Conservation (phyloP, 371 early-diverging fungal genomes). For the Rhizopus sp. region DNA sequence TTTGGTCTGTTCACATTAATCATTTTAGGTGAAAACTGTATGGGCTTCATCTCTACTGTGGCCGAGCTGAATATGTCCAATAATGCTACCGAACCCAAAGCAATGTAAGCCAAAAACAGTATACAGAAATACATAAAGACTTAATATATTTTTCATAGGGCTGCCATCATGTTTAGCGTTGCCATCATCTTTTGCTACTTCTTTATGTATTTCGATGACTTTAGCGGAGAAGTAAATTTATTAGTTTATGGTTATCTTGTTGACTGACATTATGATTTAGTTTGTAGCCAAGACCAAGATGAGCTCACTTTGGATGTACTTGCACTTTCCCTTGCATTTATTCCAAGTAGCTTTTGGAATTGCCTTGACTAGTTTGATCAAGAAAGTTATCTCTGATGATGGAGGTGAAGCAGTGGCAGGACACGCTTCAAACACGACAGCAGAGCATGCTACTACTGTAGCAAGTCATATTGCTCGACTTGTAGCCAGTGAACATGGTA, state of each 20-base stretch:
- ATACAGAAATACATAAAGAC: background rate
- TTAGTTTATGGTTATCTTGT: background rate
- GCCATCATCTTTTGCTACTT: slow-evolving; percentile 52
- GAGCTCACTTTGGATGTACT: slow-evolving; percentile 61
- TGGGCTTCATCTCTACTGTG: slow-evolving; percentile 51
- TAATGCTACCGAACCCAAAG: slow-evolving; percentile 23
- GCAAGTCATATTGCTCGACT: slow-evolving; percentile 2
- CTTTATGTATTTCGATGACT: slow-evolving; percentile 59
- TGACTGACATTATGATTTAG: slow-evolving; percentile 2
- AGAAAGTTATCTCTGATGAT: background rate
- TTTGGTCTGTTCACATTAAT: slow-evolving; percentile 61
- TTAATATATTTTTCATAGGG: slow-evolving; percentile 15
- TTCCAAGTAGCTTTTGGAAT: slow-evolving; percentile 62
- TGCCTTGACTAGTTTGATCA: slow-evolving; percentile 36
- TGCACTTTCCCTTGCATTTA: slow-evolving; percentile 61
- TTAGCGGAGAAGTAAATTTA: slow-evolving; percentile 34
- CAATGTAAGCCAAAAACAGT: slow-evolving; percentile 32
- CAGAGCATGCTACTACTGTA: slow-evolving; percentile 9
- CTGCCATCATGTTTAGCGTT: slow-evolving; percentile 48
- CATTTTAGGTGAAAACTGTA: slow-evolving; percentile 55
- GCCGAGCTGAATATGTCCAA: slow-evolving; percentile 13
- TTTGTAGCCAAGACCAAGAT: slow-evolving; percentile 28
- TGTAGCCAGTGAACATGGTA: slow-evolving; percentile 3
- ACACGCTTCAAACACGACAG: slow-evolving; percentile 1
- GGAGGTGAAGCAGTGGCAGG: slow-evolving; percentile 6